Evolutionary conservation across 495 filamentous ascomycete species (phyloP).

Genomic region (Collariella sp.): DNA sequence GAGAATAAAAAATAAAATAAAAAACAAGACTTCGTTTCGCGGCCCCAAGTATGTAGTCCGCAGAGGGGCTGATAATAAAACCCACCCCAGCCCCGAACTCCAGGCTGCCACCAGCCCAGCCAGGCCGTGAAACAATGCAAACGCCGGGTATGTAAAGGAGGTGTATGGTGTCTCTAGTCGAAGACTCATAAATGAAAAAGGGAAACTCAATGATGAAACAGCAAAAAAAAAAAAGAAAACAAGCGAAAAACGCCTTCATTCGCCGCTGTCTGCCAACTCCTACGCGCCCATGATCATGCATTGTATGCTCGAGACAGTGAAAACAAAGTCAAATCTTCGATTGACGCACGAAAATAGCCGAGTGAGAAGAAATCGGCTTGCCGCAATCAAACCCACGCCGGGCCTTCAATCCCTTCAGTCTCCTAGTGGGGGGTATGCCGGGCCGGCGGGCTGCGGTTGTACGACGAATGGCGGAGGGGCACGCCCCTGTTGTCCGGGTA

Average conservation of each 20-base stretch:
- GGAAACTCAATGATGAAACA: too few relatives aligned
- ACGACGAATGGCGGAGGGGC: slow-evolving; percentile 21
- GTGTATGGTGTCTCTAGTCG: slow-evolving; percentile 13
- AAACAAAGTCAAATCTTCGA: too few relatives aligned
- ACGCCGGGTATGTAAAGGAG: slow-evolving; percentile 20
- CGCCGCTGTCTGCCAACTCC: background rate
- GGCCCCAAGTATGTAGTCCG: background rate
- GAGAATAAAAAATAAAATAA: background rate
- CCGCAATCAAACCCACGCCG: too few relatives aligned
- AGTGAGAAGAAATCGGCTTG: too few relatives aligned
- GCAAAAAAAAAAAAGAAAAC: background rate
- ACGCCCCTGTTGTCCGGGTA: slow-evolving; percentile 20
- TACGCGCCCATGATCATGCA: too few relatives aligned
- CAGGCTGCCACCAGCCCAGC: background rate
- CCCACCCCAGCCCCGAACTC: background rate
- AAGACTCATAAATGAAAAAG: background rate
- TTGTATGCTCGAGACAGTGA: too few relatives aligned
- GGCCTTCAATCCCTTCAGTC: background rate
- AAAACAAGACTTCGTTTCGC: background rate
- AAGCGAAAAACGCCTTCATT: background rate
- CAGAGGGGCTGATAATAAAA: background rate
- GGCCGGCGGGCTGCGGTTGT: slow-evolving; percentile 24
- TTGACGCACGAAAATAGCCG: too few relatives aligned
- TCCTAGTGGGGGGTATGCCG: slow-evolving; percentile 24
- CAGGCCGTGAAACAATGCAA: slow-evolving; percentile 18